Evolutionary conservation across 1,284 basidiomycete genomes (phyloP).

Genomic region (Ceratobasidium sp.): DNA sequence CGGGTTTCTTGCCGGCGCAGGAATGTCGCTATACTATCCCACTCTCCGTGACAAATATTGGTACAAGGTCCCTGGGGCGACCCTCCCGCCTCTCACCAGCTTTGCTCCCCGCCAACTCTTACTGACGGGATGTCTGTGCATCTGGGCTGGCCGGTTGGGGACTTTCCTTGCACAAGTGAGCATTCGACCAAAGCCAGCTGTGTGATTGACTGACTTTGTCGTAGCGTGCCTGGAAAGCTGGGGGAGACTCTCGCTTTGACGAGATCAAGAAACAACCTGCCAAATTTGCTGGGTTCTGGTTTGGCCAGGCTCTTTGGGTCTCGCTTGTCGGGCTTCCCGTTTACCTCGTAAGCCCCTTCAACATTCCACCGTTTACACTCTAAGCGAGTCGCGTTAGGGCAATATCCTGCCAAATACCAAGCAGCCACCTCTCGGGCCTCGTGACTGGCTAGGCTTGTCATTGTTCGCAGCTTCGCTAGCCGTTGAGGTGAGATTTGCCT

Average conservation of each 20-base stretch:
- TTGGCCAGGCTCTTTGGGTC: constrained; percentile 46
- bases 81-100: constrained; percentile 20
- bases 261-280: constrained; percentile 45
- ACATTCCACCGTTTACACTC: not conserved
- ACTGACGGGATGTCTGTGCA: constrained; percentile 42
- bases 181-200: not conserved
- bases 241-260: constrained; percentile 46
- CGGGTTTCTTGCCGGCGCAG: constrained; percentile 45
- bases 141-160: constrained; percentile 46
- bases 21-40: constrained; percentile 45
- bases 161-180: constrained; percentile 41
- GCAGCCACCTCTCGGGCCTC: constrained; percentile 67
- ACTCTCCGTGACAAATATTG: constrained; percentile 34
- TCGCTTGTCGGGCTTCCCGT: constrained; percentile 41
- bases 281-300: constrained; percentile 44
- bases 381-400: constrained; percentile 54
- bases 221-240: constrained; percentile 44
- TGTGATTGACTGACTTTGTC: not conserved
- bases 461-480: constrained; percentile 64
- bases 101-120: constrained; percentile 46
- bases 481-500: constrained; percentile 18
- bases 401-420: constrained; percentile 69
- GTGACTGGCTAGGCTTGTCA: constrained; percentile 69
- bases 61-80: constrained; percentile 31
- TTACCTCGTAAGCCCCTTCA: constrained; percentile 23